These are phyloP conservation scores for Saccharomycopsis fermentans DNA, from an alignment of 805 yeast species.

Conservation along the genomic window DNA sequence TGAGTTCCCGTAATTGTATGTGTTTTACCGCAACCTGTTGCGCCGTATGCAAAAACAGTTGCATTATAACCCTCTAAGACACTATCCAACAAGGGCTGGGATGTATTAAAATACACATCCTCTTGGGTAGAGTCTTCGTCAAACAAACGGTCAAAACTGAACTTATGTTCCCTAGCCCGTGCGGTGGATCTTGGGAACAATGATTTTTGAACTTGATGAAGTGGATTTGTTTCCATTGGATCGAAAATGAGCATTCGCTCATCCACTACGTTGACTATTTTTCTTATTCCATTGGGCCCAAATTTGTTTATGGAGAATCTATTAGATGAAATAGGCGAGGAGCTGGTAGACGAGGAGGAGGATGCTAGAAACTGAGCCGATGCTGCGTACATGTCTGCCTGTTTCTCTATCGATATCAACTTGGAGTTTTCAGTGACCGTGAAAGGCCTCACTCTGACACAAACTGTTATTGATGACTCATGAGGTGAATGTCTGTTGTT, in stretches of 20 bases:
- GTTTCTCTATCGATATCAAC: conserved; percentile 30
- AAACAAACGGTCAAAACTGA: conserved; percentile 73
- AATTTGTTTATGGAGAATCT: conserved; percentile 4
- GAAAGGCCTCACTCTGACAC: conserved; percentile 80
- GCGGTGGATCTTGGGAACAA: conserved; percentile 32
- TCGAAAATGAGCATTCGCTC: conserved; percentile 80
- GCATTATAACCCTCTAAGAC: conserved; percentile 81
- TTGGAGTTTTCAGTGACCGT: conserved; percentile 45
- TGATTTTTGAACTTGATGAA: conserved; percentile 36
- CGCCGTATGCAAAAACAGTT: conserved; percentile 92
- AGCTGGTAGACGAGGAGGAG: conserved; percentile 35
- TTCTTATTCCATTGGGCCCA: conserved; percentile 47
- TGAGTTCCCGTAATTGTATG: conserved; percentile 77
- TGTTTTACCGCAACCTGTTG: conserved; percentile 97
- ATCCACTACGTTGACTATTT: conserved; percentile 70
- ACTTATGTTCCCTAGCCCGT: conserved; percentile 61
- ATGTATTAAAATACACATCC: conserved; percentile 56
- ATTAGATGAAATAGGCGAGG: conserved; percentile 1
- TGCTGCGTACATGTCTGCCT: conserved; percentile 26
- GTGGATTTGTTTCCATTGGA: conserved; percentile 65
- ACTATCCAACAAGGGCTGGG: conserved; percentile 61
- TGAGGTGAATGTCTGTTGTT: conserved; percentile 7
- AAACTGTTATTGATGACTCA: conserved; percentile 61
- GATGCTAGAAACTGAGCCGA: conserved; percentile 35
- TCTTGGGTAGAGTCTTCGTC: conserved; percentile 56